phyloP scores from a whole-genome alignment of 768 basidiomycete species.

The Mycena belliarum region DNA sequence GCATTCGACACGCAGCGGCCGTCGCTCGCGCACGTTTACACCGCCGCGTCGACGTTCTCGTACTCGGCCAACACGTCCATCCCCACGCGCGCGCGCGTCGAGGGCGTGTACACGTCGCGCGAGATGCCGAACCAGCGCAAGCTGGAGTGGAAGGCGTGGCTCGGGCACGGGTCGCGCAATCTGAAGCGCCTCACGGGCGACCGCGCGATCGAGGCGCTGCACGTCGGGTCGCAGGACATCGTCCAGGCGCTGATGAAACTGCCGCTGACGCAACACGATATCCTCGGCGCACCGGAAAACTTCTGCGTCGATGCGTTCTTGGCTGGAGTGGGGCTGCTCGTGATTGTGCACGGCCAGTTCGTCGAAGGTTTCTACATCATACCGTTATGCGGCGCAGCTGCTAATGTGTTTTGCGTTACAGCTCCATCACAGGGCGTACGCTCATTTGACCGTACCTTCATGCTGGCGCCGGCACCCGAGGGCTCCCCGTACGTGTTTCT shows the following conservation, averaged over 20 bases:
- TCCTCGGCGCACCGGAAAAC: constrained; percentile 73
- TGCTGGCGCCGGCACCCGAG: constrained; percentile 77
- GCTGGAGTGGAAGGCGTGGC: constrained; percentile 77
- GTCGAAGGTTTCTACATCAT: constrained; percentile 66
- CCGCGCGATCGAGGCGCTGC: constrained; percentile 64
- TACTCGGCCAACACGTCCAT: constrained; percentile 84
- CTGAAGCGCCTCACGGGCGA: constrained; percentile 66
- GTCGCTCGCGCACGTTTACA: constrained; percentile 71
- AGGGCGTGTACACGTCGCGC: constrained; percentile 61
- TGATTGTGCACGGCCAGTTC: constrained; percentile 74
- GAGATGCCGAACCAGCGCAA: constrained; percentile 83
- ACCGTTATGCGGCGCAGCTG: not conserved
- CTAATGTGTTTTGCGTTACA: constrained; percentile 26
- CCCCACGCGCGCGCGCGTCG: constrained; percentile 73
- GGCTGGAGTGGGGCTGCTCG: constrained; percentile 17
- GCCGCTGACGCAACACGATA: constrained; percentile 82
- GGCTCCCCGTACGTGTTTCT: constrained; percentile 72
- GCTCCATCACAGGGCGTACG: constrained; percentile 77
- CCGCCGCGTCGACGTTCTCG: constrained; percentile 88
- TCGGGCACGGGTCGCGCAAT: constrained; percentile 75
- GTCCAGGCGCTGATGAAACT: constrained; percentile 61
- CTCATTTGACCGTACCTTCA: constrained; percentile 92
- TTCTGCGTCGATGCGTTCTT: constrained; percentile 90
- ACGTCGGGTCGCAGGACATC: constrained; percentile 68
- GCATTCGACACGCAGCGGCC: constrained; percentile 78